Base-by-base conservation (phyloP, 352 stramenopile genomes). In the Globisporangium takayamanum region DNA sequence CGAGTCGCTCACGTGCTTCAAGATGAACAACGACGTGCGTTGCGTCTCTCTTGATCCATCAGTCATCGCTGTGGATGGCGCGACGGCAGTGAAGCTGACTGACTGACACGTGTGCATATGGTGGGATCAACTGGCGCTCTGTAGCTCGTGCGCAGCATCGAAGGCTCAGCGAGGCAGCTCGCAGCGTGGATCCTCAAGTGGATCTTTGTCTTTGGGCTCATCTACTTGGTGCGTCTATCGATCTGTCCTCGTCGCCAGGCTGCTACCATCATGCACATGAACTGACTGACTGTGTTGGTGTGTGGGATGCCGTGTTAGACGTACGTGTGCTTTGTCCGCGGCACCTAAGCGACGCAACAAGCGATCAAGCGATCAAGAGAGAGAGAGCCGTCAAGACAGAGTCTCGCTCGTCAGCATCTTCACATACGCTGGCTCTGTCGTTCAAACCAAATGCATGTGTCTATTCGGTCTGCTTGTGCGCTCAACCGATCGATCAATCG, bases 11-110 rank as follows among this genome's bases (percentile, higher is more conserved):
- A 70, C 47, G 2, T 78, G 76, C 45, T 88, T 87, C 47, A 69
- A 84, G 53, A 74, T 84, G 64, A 90, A 86, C 69, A 90, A 90
- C 64, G 55, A 87, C 62, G 78, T 86, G n/a, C 36, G 57, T 26
- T n/a, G 14, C 28, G 5, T 5, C 28, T 33, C 28, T 5, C 2
- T 33, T 33, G 28, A 33, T 33, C 28, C 28, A 5, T 33, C 28
- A 5, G 28, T 33, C 28, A 33, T 33, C 28, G 28, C 28, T 33
- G 28, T 33, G 5, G 28, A 33, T 33, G 18, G 45, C 10, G 45
- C 14, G 16, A 14, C 22, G n/a, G 16, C 28, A 47, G 26, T 41
- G 6, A 7, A 36, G 15, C 26, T 26, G n/a, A 22, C 50, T 54
- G 50, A 30, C 50, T 50, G 16, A 30, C 16, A n/a, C n/a, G 48